Evolutionary conservation across 495 filamentous ascomycete species (phyloP), one percentile per base, ranked within the genome.

Genomic region (Talaromyces nanjingensis): DNA sequence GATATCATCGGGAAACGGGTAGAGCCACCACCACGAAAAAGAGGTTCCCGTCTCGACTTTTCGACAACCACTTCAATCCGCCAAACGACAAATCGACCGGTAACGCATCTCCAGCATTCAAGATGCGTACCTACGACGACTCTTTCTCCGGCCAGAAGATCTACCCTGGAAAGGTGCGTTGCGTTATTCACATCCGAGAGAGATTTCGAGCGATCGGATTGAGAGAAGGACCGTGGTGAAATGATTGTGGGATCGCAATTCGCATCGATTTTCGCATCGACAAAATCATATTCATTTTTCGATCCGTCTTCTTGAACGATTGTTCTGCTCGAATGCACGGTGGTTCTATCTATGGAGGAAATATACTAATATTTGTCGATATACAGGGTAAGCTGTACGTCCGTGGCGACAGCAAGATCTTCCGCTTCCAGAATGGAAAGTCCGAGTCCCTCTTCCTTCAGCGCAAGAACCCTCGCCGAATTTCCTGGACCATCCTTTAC

Each of bases 341-440:
- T 27, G 16, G 9, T 29, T 56, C 12, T 25, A 24, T 29, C 25
- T 4, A 14, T 24, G 53, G n/a, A 27, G n/a, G 20, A 56, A 12
- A 29, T 31, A n/a, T 29, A 56, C 53, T 56, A 56, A 56, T 53
- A 60, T 71, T 69, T 75, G 64, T 65, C 75, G 69, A 64, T 63
- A 67, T 73, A 68, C 65, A 97, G 93, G 93, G 93, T 83, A 98
- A 98, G 84, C 89, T 99, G 81, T 99, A 91, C 84, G 83, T 99
- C 85, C 91, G 94, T 82, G 92, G 92, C 75, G 94, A 99, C 86
- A 96, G 91, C 92, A 99, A 97, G 86, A 87, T 98, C 86, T 99
- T 99, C 87, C 92, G 94, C 74, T 99, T 99, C 89, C 91, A 96
- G 81, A 98, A 96, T 81, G 93, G 94, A 85, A 99, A 99, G 84